Conservation (phyloP, 2,329 filamentous ascomycete species). For the Pseudocercospora pini-densiflorae region DNA sequence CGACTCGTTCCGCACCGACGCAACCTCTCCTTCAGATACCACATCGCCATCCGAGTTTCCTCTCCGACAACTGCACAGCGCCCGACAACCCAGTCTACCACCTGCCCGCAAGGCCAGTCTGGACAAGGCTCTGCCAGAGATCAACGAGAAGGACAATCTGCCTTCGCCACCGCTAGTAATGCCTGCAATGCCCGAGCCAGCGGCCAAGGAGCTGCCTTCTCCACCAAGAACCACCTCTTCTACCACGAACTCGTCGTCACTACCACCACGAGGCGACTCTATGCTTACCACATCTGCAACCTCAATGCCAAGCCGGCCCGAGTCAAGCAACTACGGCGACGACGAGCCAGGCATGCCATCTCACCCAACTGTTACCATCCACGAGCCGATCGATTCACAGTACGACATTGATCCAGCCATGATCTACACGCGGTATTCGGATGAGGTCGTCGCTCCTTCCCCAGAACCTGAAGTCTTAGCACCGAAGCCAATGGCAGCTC, state of each 20-base stretch:
- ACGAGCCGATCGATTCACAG: constrained; percentile 28
- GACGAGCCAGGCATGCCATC: constrained; percentile 24
- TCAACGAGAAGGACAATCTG: constrained; percentile 25
- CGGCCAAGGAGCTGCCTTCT: constrained; percentile 27
- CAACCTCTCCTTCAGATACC: constrained; percentile 29
- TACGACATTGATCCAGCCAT: constrained; percentile 35
- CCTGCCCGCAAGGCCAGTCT: constrained; percentile 21
- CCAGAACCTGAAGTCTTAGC: constrained; percentile 25
- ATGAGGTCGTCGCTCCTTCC: constrained; percentile 23
- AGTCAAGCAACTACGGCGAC: constrained; percentile 38
- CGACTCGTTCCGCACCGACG: constrained; percentile 35
- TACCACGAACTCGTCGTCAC: constrained; percentile 15
- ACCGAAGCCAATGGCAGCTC: constrained; percentile 19
- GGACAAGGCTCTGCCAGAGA: constrained; percentile 27
- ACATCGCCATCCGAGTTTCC: constrained; percentile 23
- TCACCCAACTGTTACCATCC: constrained; percentile 24
- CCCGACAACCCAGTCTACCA: constrained; percentile 15
- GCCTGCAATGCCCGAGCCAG: constrained; percentile 25
- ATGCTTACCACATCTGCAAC: constrained; percentile 22
- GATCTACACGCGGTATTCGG: constrained; percentile 33
- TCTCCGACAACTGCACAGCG: constrained; percentile 32
- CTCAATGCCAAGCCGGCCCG: constrained; percentile 24
- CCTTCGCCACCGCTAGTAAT: constrained; percentile 8
- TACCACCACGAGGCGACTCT: constrained; percentile 33
- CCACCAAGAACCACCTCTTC: constrained; percentile 16